Base-by-base conservation (phyloP, 106 monocot genomes). In the Alisma plantagoaquatica region DNA sequence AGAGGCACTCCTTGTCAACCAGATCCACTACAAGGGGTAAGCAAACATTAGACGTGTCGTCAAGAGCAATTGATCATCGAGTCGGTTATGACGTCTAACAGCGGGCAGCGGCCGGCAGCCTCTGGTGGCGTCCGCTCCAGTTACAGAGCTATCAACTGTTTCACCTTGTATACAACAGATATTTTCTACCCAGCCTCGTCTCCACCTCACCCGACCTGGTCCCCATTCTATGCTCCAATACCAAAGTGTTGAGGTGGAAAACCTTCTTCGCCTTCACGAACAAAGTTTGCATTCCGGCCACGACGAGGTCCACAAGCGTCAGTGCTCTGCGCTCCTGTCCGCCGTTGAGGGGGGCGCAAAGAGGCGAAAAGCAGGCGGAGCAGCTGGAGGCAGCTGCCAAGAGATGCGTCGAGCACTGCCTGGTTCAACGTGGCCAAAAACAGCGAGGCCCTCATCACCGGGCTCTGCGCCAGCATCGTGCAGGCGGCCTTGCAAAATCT, bases 381-480 rank as follows among this genome's bases (percentile, higher is more conserved):
- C n/a, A n/a, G n/a, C 38, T 72, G 17, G 56, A 66, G 56, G 41
- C 4, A 3, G 61, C 35, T 2, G 57, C 10, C 3, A 21, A 29
- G 31, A 43, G 54, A 21, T 63, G 57, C 35, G 52, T 46, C 6
- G 68, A 73, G 56, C 42, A 63, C 68, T 46, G 53, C 69, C 44
- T 78, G 78, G 72, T 66, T 73, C 59, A 48, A 47, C 53, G 58
- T 63, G 20, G 78, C 78, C 0, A 56, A 24, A 23, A 73, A 69
- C 56, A 63, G 50, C 68, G 74, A 75, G 33, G 50, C 62, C 23
- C 12, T 63, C 12, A 68, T 62, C 27, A 24, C 63, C 24, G 44
- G 27, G 35, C 62, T 75, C 41, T 22, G 57, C 2, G 10, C 51
- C 3, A 46, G 18, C 9, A 67, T 75, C 9, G 68, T 68, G 43